Base-by-base conservation (phyloP, 2,329 filamentous ascomycete genomes). In the Bisporella sp. region DNA sequence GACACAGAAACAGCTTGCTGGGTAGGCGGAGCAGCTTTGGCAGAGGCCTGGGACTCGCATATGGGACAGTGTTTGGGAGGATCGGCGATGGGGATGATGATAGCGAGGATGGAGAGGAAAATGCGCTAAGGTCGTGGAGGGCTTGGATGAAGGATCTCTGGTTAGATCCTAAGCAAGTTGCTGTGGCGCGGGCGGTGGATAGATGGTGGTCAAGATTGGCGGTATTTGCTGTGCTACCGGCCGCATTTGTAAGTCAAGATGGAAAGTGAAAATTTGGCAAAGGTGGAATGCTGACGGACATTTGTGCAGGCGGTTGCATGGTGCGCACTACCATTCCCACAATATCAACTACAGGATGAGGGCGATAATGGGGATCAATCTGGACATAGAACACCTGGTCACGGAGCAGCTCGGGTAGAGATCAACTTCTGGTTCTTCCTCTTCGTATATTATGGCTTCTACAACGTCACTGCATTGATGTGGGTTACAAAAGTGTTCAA, bases 401-500 rank as follows among this genome's bases (percentile, higher is more conserved):
- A 85, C 69, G 82, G 82, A 51, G 72, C 76, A 57, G 79, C 81
- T 5, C 71, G 77, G 41, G 82, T 85, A 4, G 75, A 78, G 54
- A 76, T 85, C 57, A 84, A 83, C 68, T 85, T 85, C 61, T 86
- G 82, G 82, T 85, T 84, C 71, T 86, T 86, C 61, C 70, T 86
- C 37, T 76, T 84, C 45, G 77, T 84, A 50, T 86, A 85, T 68
- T 86, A 86, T 64, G 80, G 81, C 50, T 77, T 84, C 57, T 86
- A 86, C 66, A 85, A 82, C 62, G 61, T 85, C 29, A 83, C 80
- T 4, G 82, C 82, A 2, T 68, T 86, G 58, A 77, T 84, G 54
- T 86, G 82, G 81, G 84, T 86, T 62, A 86, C 82, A 45, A 85
- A 85, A 61, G 75, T 85, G 5, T 86, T 86, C 65, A 86, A 86